These are phyloP conservation scores for Cordyceps farinosa DNA, from an alignment of 2,329 filamentous ascomycete genomes.

Conservation along the genomic window DNA sequence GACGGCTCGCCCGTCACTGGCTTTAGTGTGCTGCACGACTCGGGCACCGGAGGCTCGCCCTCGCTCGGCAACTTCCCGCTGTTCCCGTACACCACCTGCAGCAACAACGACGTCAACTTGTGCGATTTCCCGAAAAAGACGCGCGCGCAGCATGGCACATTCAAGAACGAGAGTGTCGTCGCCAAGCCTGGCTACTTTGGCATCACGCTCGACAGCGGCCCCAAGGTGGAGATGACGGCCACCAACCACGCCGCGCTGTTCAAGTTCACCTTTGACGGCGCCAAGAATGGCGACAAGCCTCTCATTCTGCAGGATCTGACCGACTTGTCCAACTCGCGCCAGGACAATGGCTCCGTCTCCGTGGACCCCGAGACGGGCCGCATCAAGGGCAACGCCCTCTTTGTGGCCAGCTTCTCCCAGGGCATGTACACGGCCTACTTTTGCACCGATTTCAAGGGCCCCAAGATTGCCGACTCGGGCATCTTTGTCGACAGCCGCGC, in stretches of 20 bases:
- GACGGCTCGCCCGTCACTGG: constrained; percentile 49
- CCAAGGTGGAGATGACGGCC: constrained; percentile 64
- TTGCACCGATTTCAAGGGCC: constrained; percentile 64
- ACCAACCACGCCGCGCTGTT: constrained; percentile 65
- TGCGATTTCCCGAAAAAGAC: constrained; percentile 56
- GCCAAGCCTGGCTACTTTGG: constrained; percentile 64
- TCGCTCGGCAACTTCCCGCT: constrained; percentile 72
- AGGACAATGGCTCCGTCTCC: constrained; percentile 52
- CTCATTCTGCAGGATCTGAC: constrained; percentile 63
- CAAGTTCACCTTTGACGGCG: constrained; percentile 57
- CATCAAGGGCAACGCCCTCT: constrained; percentile 60
- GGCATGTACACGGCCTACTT: constrained; percentile 60
- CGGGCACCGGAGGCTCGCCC: constrained; percentile 53
- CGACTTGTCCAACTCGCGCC: constrained; percentile 59
- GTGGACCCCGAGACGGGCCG: constrained; percentile 56
- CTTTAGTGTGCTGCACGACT: constrained; percentile 57
- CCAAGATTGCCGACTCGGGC: constrained; percentile 55
- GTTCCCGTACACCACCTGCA: constrained; percentile 63
- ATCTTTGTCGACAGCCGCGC: constrained; percentile 58
- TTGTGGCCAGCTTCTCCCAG: constrained; percentile 62
- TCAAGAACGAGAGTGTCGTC: constrained; percentile 48
- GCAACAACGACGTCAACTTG: constrained; percentile 56
- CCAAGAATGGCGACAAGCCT: constrained; percentile 41
- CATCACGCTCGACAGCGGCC: constrained; percentile 54
- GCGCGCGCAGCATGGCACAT: constrained; percentile 39